Conservation (phyloP, 768 basidiomycete species). For the Auricularia sp. region DNA sequence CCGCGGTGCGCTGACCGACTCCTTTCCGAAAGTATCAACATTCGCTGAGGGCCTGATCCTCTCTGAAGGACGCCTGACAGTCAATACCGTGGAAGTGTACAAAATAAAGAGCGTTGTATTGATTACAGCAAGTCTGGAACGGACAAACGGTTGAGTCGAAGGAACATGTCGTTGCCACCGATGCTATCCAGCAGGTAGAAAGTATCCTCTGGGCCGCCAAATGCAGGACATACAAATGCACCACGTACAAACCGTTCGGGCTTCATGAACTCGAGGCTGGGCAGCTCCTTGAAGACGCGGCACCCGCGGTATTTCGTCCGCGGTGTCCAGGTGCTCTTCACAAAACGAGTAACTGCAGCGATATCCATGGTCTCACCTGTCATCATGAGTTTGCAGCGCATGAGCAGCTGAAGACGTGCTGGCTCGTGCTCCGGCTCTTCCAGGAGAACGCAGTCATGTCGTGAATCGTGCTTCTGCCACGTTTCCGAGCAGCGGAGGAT, state of each 20-base stretch:
- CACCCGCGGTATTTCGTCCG: slow-evolving; percentile 13
- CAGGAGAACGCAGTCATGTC: slow-evolving; percentile 15
- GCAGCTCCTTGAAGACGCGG: slow-evolving; percentile 10
- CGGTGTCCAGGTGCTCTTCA: slow-evolving; percentile 5
- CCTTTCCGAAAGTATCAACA: too few relatives aligned
- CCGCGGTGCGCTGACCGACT: too few relatives aligned
- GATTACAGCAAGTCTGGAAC: too few relatives aligned
- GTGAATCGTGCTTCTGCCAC: slow-evolving; percentile 12
- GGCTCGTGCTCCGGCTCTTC: slow-evolving; percentile 3
- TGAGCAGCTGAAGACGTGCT: not conserved
- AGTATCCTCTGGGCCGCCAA: not conserved
- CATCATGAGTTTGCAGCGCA: not conserved
- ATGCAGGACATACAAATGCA: not conserved
- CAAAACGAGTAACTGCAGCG: slow-evolving; percentile 7
- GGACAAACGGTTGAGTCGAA: too few relatives aligned
- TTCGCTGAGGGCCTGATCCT: too few relatives aligned
- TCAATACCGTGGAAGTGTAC: too few relatives aligned
- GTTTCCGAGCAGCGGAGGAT: slow-evolving; percentile 18
- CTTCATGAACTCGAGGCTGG: not conserved
- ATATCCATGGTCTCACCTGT: slow-evolving; percentile 9
- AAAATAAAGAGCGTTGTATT: too few relatives aligned
- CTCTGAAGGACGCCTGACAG: too few relatives aligned
- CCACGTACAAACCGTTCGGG: not conserved
- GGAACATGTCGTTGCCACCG: too few relatives aligned
- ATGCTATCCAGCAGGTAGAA: too few relatives aligned